phyloP scores from a whole-genome alignment of 345 rosid species.

The Gossypium bickii region DNA sequence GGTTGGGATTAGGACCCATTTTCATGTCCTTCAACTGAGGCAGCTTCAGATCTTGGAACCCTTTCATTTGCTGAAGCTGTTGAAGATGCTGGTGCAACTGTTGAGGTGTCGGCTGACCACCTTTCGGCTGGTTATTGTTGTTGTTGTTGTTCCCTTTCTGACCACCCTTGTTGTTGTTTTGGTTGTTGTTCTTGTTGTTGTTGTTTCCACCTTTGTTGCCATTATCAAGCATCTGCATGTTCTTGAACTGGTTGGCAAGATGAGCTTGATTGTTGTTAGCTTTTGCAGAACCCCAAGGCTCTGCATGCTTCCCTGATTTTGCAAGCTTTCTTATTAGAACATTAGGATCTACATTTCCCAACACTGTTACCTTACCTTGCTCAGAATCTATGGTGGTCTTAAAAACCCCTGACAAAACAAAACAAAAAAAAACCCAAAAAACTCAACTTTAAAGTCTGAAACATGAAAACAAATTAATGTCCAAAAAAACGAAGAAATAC shows the following conservation, averaged over 20 bases:
- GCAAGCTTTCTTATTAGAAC: conserved; percentile 80
- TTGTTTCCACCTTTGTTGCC: conserved; percentile 55
- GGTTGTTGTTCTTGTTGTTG: conserved; percentile 28
- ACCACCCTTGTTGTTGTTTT: conserved; percentile 19
- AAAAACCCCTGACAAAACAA: conserved; percentile 58
- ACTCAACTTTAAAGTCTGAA: neutral
- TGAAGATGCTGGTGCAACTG: conserved; percentile 45
- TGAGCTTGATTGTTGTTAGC: conserved; percentile 48
- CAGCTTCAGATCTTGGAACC: conserved; percentile 62
- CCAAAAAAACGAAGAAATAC: conserved; percentile 28
- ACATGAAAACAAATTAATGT: neutral
- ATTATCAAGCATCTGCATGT: conserved; percentile 56
- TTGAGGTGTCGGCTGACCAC: conserved; percentile 44
- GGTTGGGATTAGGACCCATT: conserved; percentile 32
- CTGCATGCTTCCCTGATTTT: conserved; percentile 91
- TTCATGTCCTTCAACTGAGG: conserved; percentile 62
- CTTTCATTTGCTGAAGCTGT: conserved; percentile 65
- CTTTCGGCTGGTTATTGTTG: conserved; percentile 48
- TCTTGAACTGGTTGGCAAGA: conserved; percentile 59
- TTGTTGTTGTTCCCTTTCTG: conserved; percentile 34
- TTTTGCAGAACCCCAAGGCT: conserved; percentile 69
- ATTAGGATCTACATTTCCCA: conserved; percentile 64
- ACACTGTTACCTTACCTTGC: conserved; percentile 77
- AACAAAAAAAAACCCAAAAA: conserved; percentile 11
- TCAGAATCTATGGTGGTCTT: conserved; percentile 71